phyloP scores from a whole-genome alignment of 805 yeast genomes.

The Saturnispora silvae region DNA sequence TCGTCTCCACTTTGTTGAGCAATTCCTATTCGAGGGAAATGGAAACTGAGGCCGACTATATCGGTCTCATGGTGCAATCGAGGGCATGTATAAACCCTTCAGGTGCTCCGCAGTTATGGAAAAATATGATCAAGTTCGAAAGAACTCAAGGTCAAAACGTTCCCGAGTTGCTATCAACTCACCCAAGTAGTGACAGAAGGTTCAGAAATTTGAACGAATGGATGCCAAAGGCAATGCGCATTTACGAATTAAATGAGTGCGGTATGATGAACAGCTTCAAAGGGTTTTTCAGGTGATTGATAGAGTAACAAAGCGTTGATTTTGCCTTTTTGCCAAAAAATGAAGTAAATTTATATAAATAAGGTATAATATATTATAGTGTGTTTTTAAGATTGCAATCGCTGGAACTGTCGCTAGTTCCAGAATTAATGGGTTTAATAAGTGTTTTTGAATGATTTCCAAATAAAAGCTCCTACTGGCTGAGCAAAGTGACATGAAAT shows the following conservation, averaged over 20 bases:
- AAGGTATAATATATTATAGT: neutral
- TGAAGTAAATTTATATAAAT: neutral
- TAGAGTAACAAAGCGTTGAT: too few species aligned
- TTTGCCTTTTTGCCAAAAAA: too few species aligned
- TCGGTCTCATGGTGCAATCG: constrained; percentile 88
- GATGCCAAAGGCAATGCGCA: constrained; percentile 47
- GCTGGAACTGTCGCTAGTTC: too few species aligned
- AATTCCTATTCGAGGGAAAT: constrained; percentile 85
- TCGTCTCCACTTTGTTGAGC: constrained; percentile 46
- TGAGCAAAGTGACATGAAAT: too few species aligned
- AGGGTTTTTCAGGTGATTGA: neutral
- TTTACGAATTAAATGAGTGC: constrained; percentile 35
- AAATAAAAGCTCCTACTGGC: too few species aligned
- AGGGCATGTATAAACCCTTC: constrained; percentile 76
- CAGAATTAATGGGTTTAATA: too few species aligned
- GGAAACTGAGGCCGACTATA: constrained; percentile 95
- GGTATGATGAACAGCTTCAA: neutral
- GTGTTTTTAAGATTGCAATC: too few species aligned
- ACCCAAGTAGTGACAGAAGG: constrained; percentile 75
- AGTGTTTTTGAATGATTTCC: too few species aligned
- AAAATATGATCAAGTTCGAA: constrained; percentile 57
- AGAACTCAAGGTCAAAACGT: constrained; percentile 22
- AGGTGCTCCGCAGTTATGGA: constrained; percentile 73
- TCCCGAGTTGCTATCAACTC: constrained; percentile 73
- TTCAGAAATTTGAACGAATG: constrained; percentile 57